These are phyloP conservation scores for Ambrosiella xylebori DNA, from an alignment of 2,329 filamentous ascomycete genomes.

Conservation along the genomic window DNA sequence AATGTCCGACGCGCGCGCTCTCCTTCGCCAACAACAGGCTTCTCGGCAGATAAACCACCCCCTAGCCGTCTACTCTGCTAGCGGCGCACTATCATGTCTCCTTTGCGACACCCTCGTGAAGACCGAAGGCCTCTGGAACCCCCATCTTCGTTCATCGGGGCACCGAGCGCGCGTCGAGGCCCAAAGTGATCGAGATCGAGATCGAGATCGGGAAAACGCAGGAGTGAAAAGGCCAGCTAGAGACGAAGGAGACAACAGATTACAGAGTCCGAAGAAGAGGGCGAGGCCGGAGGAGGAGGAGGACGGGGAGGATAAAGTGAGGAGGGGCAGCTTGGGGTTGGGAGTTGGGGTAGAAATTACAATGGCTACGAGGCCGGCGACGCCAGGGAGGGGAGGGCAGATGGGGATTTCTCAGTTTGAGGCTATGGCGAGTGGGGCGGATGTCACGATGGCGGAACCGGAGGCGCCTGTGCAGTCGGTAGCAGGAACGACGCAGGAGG, in stretches of 20 bases:
- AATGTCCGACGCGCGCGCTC: constrained; percentile 69
- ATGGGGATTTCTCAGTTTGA: neutral
- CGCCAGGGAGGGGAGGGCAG: constrained; percentile 24
- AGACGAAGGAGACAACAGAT: neutral
- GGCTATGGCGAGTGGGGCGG: neutral
- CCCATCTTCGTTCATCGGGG: constrained; percentile 34
- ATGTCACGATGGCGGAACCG: constrained; percentile 4
- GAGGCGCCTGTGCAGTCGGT: neutral
- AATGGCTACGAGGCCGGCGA: constrained; percentile 47
- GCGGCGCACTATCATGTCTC: constrained; percentile 50
- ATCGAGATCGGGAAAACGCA: constrained; percentile 16
- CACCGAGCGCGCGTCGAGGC: constrained; percentile 22
- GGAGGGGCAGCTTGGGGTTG: constrained; percentile 15
- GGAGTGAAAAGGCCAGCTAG: too few species aligned
- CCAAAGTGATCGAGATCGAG: constrained; percentile 7
- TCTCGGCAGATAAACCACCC: constrained; percentile 56
- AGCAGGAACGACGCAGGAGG: neutral
- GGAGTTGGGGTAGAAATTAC: constrained; percentile 40
- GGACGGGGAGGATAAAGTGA: neutral
- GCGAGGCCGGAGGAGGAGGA: neutral
- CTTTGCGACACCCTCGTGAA: constrained; percentile 49
- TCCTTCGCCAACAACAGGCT: constrained; percentile 62
- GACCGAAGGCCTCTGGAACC: constrained; percentile 49
- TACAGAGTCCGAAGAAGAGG: neutral
- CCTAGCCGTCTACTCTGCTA: constrained; percentile 48